Evolutionary conservation across 2,329 filamentous ascomycete species (phyloP).

Genomic region (Alternaria infectoria): DNA sequence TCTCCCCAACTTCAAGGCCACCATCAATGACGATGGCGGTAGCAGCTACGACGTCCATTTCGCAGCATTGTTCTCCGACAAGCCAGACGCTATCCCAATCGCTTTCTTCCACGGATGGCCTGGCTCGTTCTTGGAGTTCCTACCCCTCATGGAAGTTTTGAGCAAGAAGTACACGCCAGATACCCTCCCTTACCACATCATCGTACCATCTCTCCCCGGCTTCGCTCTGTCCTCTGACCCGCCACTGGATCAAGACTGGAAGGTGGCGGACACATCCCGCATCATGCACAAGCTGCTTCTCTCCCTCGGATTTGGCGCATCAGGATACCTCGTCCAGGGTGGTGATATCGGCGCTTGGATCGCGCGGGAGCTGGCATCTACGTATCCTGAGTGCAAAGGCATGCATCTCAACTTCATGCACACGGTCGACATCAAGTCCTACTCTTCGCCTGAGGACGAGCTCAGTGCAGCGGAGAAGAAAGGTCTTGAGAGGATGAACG

Average conservation of each 20-base stretch:
- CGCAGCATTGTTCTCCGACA: slow-evolving; percentile 60
- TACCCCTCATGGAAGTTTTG: slow-evolving; percentile 58
- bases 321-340: slow-evolving; percentile 62
- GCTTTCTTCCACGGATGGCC: slow-evolving; percentile 65
- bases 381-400: slow-evolving; percentile 57
- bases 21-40: slow-evolving; percentile 51
- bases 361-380: slow-evolving; percentile 51
- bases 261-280: slow-evolving; percentile 48
- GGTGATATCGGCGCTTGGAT: slow-evolving; percentile 62
- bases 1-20: slow-evolving; percentile 58
- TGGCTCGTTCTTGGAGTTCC: slow-evolving; percentile 61
- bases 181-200: slow-evolving; percentile 62
- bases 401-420: slow-evolving; percentile 42
- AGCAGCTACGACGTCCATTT: slow-evolving; percentile 58
- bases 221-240: slow-evolving; percentile 60
- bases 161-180: slow-evolving; percentile 56
- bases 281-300: slow-evolving; percentile 61
- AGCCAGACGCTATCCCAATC: slow-evolving; percentile 58
- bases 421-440: slow-evolving; percentile 22
- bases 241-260: slow-evolving; percentile 55
- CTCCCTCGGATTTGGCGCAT: slow-evolving; percentile 57
- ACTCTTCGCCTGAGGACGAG: slow-evolving; percentile 21
- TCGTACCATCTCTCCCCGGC: slow-evolving; percentile 63
- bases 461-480: slow-evolving; percentile 46
- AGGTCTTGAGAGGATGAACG: slow-evolving; percentile 45